phyloP scores from a whole-genome alignment of 176 grass and related monocot genomes.

The Hsuehochloa calcarea region DNA sequence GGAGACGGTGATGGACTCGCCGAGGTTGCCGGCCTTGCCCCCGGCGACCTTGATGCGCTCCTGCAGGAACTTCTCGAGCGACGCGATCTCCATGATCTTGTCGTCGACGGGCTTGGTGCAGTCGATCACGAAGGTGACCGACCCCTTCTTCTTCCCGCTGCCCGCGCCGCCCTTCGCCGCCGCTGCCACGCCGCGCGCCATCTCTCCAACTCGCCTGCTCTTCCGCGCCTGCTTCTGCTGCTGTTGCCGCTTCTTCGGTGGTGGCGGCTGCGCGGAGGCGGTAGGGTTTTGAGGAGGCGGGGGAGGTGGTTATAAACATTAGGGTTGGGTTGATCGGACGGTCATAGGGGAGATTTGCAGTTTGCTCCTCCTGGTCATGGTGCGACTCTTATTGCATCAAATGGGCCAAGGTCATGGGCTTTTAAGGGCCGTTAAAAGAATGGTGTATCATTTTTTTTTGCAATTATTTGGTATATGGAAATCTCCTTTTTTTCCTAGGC shows the following conservation, averaged over 20 bases:
- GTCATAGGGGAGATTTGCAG: background rate
- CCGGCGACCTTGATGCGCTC: constrained; percentile 90
- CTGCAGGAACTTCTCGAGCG: constrained; percentile 95
- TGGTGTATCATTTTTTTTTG: no score
- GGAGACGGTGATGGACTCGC: constrained; percentile 64
- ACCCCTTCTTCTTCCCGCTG: constrained; percentile 75
- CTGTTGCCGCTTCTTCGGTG: background rate
- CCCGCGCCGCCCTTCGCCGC: constrained; percentile 46
- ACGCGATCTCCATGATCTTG: constrained; percentile 96
- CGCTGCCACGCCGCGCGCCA: constrained; percentile 46
- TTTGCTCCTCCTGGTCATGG: no score
- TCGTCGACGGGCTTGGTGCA: constrained; percentile 91
- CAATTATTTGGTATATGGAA: no score
- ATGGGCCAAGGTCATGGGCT: background rate
- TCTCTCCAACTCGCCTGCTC: constrained; percentile 2
- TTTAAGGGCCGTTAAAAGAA: no score
- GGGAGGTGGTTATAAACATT: constrained; percentile 37
- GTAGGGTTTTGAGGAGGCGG: constrained; percentile 31
- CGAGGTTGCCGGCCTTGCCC: constrained; percentile 70
- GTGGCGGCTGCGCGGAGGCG: constrained; percentile 30
- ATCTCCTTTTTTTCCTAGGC: no score
- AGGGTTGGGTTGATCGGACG: constrained; percentile 36
- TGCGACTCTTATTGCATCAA: background rate
- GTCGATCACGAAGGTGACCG: constrained; percentile 72
- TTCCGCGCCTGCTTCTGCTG: background rate